Percentiles rank a stretch among this genome's conserved stretches.
Evolutionary conservation across 805 yeast genomes (phyloP).

Genomic region (Yamadazyma olivae): DNA sequence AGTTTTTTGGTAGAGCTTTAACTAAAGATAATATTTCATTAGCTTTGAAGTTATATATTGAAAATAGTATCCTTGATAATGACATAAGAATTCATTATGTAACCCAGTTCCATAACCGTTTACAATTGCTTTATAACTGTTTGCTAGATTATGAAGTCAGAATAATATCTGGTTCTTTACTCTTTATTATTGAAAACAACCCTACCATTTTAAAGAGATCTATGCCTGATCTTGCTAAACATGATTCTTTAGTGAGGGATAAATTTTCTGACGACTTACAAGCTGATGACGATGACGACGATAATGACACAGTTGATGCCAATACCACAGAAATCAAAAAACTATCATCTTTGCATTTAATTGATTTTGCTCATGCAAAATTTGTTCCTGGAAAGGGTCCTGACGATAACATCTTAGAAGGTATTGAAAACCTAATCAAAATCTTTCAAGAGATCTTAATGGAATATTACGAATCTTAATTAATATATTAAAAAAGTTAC

Average conservation of each 20-base stretch:
- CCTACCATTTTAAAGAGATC: not conserved
- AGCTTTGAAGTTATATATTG: constrained; percentile 49
- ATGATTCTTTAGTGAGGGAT: constrained; percentile 34
- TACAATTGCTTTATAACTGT: constrained; percentile 66
- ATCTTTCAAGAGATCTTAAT: constrained; percentile 29
- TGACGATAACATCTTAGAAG: constrained; percentile 69
- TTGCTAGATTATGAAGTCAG: constrained; percentile 60
- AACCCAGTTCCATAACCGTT: constrained; percentile 49
- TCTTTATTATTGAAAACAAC: constrained; percentile 75
- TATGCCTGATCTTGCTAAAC: constrained; percentile 17
- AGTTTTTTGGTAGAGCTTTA: constrained; percentile 67
- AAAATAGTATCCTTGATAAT: constrained; percentile 5
- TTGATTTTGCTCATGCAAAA: constrained; percentile 90
- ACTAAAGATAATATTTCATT: constrained; percentile 37
- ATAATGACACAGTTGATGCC: constrained; percentile 28
- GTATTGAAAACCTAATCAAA: constrained; percentile 59
- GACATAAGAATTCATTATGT: constrained; percentile 7
- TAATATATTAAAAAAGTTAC: too few species aligned
- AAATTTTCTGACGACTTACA: constrained; percentile 9
- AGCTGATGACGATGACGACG: constrained; percentile 26
- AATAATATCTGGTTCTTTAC: constrained; percentile 67
- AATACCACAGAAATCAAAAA: constrained; percentile 21
- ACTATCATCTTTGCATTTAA: constrained; percentile 61
- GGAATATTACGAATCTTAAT: not conserved
- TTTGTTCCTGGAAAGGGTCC: constrained; percentile 59